Evolutionary conservation across 2,329 filamentous ascomycete genomes (phyloP).

Genomic region (Penicillium corylophilum): DNA sequence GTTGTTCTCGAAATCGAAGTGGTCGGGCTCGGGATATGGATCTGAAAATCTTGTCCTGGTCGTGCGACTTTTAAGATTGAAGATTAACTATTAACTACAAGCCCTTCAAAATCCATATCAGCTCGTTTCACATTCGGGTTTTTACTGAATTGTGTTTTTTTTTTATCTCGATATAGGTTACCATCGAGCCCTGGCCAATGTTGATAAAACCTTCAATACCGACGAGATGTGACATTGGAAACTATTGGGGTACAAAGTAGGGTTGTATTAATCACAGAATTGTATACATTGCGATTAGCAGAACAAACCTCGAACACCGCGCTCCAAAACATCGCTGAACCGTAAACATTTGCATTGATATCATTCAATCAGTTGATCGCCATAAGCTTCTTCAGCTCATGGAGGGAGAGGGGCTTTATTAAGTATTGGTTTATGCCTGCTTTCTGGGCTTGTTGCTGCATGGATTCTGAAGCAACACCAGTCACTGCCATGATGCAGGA

Average conservation of each 20-base stretch:
- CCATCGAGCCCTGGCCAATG: too few relatives aligned
- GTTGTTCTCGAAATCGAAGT: too few relatives aligned
- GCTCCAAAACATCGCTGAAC: neutral
- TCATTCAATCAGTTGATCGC: constrained; percentile 25
- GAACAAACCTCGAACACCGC: neutral
- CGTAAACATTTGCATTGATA: neutral
- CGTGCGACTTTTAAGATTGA: too few relatives aligned
- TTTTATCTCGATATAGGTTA: too few relatives aligned
- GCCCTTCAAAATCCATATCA: too few relatives aligned
- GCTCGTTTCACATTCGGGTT: too few relatives aligned
- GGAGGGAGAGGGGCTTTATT: constrained; percentile 33
- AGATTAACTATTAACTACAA: too few relatives aligned
- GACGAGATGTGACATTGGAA: too few relatives aligned
- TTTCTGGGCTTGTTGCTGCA: constrained; percentile 31
- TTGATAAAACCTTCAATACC: too few relatives aligned
- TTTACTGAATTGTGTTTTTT: too few relatives aligned
- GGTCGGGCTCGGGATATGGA: too few relatives aligned
- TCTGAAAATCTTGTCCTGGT: too few relatives aligned
- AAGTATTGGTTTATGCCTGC: constrained; percentile 34
- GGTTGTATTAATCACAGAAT: neutral
- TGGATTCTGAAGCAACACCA: constrained; percentile 31
- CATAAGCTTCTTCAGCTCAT: constrained; percentile 32
- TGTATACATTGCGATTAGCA: neutral
- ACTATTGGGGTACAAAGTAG: neutral
- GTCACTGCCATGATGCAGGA: constrained; percentile 34